Percentiles rank a stretch among this genome's conserved stretches.
Conservation (phyloP, 2,329 filamentous ascomycete species). For the Phyllosticta citribraziliensis region DNA sequence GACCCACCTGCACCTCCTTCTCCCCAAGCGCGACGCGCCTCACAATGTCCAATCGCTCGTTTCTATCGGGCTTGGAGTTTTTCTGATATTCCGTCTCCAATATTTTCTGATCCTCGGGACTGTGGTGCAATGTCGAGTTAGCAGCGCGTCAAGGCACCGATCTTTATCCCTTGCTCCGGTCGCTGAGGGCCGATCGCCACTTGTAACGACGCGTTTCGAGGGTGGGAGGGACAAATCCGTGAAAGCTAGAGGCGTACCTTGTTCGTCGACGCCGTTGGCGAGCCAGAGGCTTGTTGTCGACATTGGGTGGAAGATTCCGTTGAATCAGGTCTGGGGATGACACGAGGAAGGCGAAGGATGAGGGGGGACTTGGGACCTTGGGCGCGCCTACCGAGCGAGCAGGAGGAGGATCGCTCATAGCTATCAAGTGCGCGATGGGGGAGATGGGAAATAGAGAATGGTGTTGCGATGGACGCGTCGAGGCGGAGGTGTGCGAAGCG, state of each 20-base stretch:
- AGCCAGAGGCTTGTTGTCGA: constrained; percentile 50
- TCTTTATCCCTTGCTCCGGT: not conserved
- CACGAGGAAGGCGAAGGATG: constrained; percentile 47
- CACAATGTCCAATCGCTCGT: constrained; percentile 74
- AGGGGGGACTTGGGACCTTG: constrained; percentile 20
- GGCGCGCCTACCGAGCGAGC: constrained; percentile 14
- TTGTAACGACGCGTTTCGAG: not conserved
- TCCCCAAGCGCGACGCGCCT: constrained; percentile 79
- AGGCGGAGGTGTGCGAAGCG: not conserved
- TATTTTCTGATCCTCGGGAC: constrained; percentile 69
- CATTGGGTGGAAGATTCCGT: constrained; percentile 45
- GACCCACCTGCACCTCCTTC: constrained; percentile 87
- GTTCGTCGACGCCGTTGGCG: constrained; percentile 53
- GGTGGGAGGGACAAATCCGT: not conserved
- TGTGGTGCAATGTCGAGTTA: constrained; percentile 14
- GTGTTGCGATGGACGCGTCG: constrained; percentile 1
- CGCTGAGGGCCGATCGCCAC: not conserved
- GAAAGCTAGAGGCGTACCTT: constrained; percentile 36
- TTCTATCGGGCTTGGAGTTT: constrained; percentile 88
- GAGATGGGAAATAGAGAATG: not conserved
- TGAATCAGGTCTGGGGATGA: constrained; percentile 49
- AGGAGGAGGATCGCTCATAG: constrained; percentile 13
- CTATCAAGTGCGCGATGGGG: not conserved
- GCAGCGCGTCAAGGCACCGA: not conserved
- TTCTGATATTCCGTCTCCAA: constrained; percentile 76